Evolutionary conservation across 148 eudicot genomes (phyloP).

Genomic region (Rhododendron simsii): DNA sequence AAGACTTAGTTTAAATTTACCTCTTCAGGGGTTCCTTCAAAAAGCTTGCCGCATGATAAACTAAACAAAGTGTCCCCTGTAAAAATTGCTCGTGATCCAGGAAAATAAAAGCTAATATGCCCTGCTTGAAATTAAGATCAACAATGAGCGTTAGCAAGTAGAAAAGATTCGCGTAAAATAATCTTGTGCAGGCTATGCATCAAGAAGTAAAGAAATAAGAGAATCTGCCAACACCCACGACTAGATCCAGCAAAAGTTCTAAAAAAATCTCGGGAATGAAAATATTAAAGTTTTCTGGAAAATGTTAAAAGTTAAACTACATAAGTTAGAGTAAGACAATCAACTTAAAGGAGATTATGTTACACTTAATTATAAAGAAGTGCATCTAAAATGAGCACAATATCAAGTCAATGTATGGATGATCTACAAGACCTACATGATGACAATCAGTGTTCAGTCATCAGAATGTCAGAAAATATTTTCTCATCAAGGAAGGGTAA

Average conservation of each 20-base stretch:
- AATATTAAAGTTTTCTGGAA: not conserved
- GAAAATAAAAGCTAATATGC: conserved; percentile 84
- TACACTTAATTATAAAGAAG: not conserved
- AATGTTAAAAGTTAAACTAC: not conserved
- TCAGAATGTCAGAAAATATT: not conserved
- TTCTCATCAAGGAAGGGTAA: not conserved
- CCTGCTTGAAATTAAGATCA: conserved; percentile 37
- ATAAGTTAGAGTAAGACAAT: not conserved
- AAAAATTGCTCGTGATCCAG: conserved; percentile 64
- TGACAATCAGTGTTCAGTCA: not conserved
- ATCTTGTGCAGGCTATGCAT: not conserved
- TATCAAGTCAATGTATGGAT: not conserved
- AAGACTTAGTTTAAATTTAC: conserved; percentile 24
- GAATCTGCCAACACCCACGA: not conserved
- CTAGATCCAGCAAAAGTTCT: not conserved
- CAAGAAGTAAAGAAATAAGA: not conserved
- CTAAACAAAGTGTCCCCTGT: conserved; percentile 90
- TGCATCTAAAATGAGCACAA: not conserved
- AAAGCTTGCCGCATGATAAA: conserved; percentile 87
- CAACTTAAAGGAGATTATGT: not conserved
- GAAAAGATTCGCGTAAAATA: not conserved
- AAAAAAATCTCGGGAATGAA: not conserved
- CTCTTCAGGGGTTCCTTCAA: conserved; percentile 85
- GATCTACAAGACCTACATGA: not conserved
- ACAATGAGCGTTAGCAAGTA: not conserved